A percentile compares a stretch with the other conserved stretches of the same genome.
These are phyloP conservation scores for Evansstolkia leycettana DNA, from an alignment of 495 filamentous ascomycete genomes.

Conservation along the genomic window DNA sequence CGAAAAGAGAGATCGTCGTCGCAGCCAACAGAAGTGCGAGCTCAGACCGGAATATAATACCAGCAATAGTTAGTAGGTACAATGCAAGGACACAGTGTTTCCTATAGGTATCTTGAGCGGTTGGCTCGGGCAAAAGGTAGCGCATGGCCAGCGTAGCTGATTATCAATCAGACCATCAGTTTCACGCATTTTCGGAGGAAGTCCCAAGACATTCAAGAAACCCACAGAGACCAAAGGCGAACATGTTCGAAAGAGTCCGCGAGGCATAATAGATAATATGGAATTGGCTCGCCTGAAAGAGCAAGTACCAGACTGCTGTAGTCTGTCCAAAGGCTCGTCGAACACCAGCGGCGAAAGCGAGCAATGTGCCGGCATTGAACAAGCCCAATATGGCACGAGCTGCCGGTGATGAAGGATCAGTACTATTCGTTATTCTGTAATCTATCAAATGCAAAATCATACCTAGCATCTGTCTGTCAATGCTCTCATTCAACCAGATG, in stretches of 20 bases:
- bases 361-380: constrained; percentile 57
- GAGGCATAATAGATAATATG: constrained; percentile 92
- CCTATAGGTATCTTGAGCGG: constrained; percentile 16
- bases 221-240: constrained; percentile 74
- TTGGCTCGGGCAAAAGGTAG: constrained; percentile 49
- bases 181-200: background rate
- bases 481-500: constrained; percentile 24
- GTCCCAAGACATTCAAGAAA: constrained; percentile 2
- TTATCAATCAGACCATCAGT: constrained; percentile 1
- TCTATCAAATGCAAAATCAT: constrained; percentile 3
- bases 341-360: constrained; percentile 50
- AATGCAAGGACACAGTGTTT: constrained; percentile 44
- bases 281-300: constrained; percentile 80
- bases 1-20: constrained; percentile 37
- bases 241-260: constrained; percentile 89
- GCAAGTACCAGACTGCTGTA: constrained; percentile 67
- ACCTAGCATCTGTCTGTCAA: constrained; percentile 44
- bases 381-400: constrained; percentile 72
- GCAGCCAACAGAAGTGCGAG: constrained; percentile 64
- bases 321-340: constrained; percentile 54
- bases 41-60: constrained; percentile 82
- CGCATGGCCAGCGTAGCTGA: constrained; percentile 57
- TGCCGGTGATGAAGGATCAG: constrained; percentile 11
- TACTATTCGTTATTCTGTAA: background rate
- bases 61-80: constrained; percentile 66